Evolutionary conservation across 2,329 filamentous ascomycete genomes (phyloP).

Genomic region (Daldinia sp.): DNA sequence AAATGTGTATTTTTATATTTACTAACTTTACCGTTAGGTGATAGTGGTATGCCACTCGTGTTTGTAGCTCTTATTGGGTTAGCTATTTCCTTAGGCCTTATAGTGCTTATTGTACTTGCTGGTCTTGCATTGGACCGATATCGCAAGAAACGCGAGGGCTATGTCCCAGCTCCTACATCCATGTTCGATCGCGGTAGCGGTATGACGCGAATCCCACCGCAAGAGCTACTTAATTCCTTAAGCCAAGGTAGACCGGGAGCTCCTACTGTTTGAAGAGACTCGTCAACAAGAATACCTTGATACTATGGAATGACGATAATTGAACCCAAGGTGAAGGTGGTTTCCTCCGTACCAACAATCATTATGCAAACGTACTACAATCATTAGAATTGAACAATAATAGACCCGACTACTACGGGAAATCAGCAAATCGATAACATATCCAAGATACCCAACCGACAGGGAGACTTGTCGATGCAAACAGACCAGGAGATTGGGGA

Average conservation of each 20-base stretch:
- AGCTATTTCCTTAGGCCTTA: slow-evolving; percentile 80
- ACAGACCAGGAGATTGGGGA: slow-evolving; percentile 28
- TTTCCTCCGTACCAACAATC: slow-evolving; percentile 3
- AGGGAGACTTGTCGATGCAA: slow-evolving; percentile 36
- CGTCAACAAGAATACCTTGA: neutral
- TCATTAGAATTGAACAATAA: slow-evolving; percentile 19
- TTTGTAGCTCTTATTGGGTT: slow-evolving; percentile 85
- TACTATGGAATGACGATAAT: slow-evolving; percentile 4
- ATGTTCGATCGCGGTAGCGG: slow-evolving; percentile 71
- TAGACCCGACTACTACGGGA: slow-evolving; percentile 17
- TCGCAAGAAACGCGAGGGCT: slow-evolving; percentile 82
- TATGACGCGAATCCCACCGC: slow-evolving; percentile 70
- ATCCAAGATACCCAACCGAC: slow-evolving; percentile 47
- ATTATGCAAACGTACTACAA: slow-evolving; percentile 2
- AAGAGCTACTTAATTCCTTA: slow-evolving; percentile 68
- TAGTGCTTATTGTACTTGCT: slow-evolving; percentile 80
- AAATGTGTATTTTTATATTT: slow-evolving; percentile 2
- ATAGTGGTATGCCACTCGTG: slow-evolving; percentile 73
- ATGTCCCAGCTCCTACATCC: slow-evolving; percentile 78
- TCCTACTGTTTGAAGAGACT: slow-evolving; percentile 61
- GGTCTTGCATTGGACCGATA: slow-evolving; percentile 81
- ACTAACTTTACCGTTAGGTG: slow-evolving; percentile 54
- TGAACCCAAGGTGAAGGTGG: slow-evolving; percentile 9
- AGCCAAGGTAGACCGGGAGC: slow-evolving; percentile 61
- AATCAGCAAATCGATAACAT: slow-evolving; percentile 34